phyloP scores from a whole-genome alignment of 257 asterid species.

The Phtheirospermum japonicum region DNA sequence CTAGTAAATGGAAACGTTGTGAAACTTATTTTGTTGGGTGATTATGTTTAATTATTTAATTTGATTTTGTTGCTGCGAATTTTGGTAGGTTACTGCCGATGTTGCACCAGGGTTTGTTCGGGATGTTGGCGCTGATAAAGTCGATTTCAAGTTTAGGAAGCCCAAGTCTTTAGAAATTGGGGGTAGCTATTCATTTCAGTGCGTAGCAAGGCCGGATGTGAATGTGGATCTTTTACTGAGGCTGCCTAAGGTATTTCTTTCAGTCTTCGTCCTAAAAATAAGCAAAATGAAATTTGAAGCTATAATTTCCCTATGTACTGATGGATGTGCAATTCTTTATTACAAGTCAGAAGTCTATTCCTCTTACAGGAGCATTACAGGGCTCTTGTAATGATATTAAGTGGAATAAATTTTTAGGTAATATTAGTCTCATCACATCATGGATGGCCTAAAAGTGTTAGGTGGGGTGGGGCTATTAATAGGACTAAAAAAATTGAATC shows the following conservation, averaged over 20 bases:
- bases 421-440: background rate
- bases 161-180: conserved; percentile 65
- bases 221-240: conserved; percentile 72
- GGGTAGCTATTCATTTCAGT: conserved; percentile 77
- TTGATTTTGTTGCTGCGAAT: conserved; percentile 21
- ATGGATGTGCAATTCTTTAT: too few relatives aligned
- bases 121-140: conserved; percentile 86
- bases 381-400: conserved; percentile 8
- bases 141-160: conserved; percentile 74
- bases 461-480: background rate
- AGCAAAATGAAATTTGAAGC: background rate
- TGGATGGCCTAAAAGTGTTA: background rate
- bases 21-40: conserved; percentile 8
- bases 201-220: conserved; percentile 66
- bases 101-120: conserved; percentile 74
- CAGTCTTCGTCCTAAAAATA: background rate
- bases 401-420: background rate
- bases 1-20: background rate
- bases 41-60: conserved; percentile 14
- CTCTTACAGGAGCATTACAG: background rate
- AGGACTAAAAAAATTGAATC: background rate
- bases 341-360: too few relatives aligned
- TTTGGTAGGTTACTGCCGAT: conserved; percentile 66
- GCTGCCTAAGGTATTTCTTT: conserved; percentile 74
- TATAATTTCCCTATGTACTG: background rate